Percentiles rank a stretch among this genome's conserved stretches.
Conservation (phyloP, 2,329 filamentous ascomycete species). For the Fusarium sp. region DNA sequence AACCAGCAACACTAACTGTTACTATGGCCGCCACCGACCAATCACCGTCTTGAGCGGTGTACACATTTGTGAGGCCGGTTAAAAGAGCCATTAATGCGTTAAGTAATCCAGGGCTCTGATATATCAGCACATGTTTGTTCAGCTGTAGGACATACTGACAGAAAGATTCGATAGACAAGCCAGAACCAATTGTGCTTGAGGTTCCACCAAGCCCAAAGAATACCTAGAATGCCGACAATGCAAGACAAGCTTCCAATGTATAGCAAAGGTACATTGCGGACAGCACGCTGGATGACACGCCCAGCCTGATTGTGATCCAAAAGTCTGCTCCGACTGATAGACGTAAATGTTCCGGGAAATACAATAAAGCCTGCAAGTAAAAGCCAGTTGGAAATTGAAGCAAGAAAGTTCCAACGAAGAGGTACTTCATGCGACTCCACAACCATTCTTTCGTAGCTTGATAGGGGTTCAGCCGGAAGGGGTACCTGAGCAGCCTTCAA, state of each 20-base stretch:
- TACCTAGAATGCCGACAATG: conserved; percentile 1
- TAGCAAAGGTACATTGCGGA: conserved; percentile 5
- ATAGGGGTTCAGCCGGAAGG: neutral
- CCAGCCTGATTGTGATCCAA: conserved; percentile 2
- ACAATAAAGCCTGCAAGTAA: conserved; percentile 20
- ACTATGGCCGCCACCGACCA: conserved; percentile 16
- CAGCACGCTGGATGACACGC: neutral
- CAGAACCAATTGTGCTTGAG: conserved; percentile 15
- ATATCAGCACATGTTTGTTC: neutral
- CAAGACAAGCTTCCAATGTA: conserved; percentile 2
- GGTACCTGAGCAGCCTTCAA: neutral
- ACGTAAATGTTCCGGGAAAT: conserved; percentile 21
- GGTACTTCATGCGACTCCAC: conserved; percentile 15
- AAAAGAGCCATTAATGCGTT: conserved; percentile 11
- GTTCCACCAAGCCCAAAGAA: conserved; percentile 18
- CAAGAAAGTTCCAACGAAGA: conserved; percentile 10
- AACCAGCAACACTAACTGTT: conserved; percentile 6
- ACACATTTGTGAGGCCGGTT: conserved; percentile 14
- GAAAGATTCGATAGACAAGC: conserved; percentile 20
- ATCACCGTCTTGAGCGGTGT: conserved; percentile 11
- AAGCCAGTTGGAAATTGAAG: conserved; percentile 23
- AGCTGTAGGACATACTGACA: conserved; percentile 10
- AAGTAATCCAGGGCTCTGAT: conserved; percentile 54
- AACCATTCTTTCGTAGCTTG: conserved; percentile 15
- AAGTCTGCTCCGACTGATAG: neutral